A percentile compares a stretch with the other conserved stretches of the same genome.
These are phyloP conservation scores for Xanthoconium purpureum DNA, from an alignment of 768 basidiomycete genomes.

Conservation along the genomic window DNA sequence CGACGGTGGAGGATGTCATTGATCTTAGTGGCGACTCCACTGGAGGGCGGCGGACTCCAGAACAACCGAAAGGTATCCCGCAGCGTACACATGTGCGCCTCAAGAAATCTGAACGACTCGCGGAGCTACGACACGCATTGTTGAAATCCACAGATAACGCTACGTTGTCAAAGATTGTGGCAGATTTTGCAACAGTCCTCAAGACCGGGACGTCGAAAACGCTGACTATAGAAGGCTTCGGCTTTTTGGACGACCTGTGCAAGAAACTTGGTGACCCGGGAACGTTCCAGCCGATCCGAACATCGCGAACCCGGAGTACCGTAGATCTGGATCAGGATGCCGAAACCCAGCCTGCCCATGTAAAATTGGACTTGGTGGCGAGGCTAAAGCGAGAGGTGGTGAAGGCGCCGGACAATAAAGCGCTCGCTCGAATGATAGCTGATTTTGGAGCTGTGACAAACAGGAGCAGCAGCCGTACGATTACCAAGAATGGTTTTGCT, in stretches of 20 bases:
- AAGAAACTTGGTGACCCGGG: constrained; percentile 72
- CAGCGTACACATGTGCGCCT: constrained; percentile 33
- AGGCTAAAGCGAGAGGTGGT: constrained; percentile 54
- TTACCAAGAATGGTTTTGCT: constrained; percentile 75
- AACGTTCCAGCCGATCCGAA: constrained; percentile 54
- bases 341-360: constrained; percentile 46
- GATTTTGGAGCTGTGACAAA: constrained; percentile 72
- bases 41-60: constrained; percentile 32
- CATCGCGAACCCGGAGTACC: constrained; percentile 39
- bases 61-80: constrained; percentile 16
- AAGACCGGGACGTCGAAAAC: constrained; percentile 59
- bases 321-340: constrained; percentile 38
- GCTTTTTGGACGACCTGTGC: constrained; percentile 65
- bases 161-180: constrained; percentile 50
- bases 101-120: constrained; percentile 47
- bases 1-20: constrained; percentile 35
- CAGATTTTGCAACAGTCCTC: constrained; percentile 60
- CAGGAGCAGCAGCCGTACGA: constrained; percentile 61
- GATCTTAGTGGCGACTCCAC: constrained; percentile 41
- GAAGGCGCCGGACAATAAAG: constrained; percentile 48
- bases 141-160: constrained; percentile 51
- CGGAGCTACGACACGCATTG: constrained; percentile 43
- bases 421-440: constrained; percentile 60
- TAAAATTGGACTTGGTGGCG: constrained; percentile 59
- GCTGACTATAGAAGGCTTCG: constrained; percentile 67